Evolutionary conservation across 192 early-diverging fungal genomes (phyloP), one percentile per base, ranked within the genome.

Genomic region (Phycomyces nitens): DNA sequence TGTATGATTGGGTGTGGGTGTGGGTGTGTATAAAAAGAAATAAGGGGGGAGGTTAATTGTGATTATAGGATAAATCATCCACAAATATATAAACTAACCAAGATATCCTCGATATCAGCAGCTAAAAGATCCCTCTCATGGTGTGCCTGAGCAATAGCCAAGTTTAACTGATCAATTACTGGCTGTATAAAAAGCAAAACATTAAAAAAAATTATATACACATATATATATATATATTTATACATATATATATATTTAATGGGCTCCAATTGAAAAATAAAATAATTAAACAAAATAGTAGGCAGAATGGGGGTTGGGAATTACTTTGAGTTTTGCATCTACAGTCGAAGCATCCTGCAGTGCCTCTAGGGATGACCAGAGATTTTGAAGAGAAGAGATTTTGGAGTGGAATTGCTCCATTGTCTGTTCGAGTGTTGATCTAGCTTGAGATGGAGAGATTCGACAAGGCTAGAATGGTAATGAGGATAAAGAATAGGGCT

Each of bases 81-180:
- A 59, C 21, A 39, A 54, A 43, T 63, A 53, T 55, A 54, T 58
- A 56, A 34, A 26, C 44, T 59, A 75, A 76, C 80, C 75, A 82
- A 73, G 15, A 74, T 56, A 65, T 82, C 80, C 64, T 80, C 75
- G 43, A 82, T 77, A 56, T 79, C 73, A 5, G 80, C 80, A 18
- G 73, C 59, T 20, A 82, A 57, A 22, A 75, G 27, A 7, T 49
- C 56, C 24, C 77, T 73, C 20, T 73, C 75, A 50, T 65, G 52
- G 49, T 53, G 44, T 40, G 69, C 77, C 2, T 75, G 61, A 21
- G 55, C 18, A 6, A 79, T 76, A 23, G 73, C 58, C 16, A 65
- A 68, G 53, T 79, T 72, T 20, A 82, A 49, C 63, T 77, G 68
- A 24, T 66, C 52, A n/a, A 82, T 55, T 6, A 82, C 77, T 68